Evolutionary conservation across 306 rosid genomes (phyloP).

Genomic region (Quercus ilex): DNA sequence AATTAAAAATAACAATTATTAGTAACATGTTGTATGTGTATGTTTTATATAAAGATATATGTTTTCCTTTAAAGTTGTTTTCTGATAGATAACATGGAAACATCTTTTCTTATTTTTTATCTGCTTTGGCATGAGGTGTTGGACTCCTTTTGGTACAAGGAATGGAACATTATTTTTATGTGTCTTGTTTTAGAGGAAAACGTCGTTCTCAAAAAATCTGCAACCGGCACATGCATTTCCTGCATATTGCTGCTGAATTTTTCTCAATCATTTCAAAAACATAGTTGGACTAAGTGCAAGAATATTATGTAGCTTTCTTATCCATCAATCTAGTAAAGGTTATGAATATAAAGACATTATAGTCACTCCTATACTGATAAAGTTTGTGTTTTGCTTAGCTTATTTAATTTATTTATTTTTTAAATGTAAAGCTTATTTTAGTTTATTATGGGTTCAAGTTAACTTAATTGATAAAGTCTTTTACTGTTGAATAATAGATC

Average conservation of each 20-base stretch:
- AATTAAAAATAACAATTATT: background rate
- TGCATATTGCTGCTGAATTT: too few relatives aligned
- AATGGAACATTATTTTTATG: background rate
- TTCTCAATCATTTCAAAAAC: background rate
- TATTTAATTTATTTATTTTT: too few relatives aligned
- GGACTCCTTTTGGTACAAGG: background rate
- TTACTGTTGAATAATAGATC: accelerated
- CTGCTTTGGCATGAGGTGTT: background rate
- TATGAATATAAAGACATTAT: background rate
- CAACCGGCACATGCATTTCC: conserved; percentile 28
- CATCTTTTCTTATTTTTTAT: background rate
- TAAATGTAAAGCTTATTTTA: too few relatives aligned
- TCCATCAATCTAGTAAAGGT: background rate
- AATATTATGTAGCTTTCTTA: background rate
- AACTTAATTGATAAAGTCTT: accelerated
- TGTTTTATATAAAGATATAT: background rate
- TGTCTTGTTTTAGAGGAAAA: background rate
- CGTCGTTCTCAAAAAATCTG: conserved; percentile 2
- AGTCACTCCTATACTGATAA: conserved; percentile 10
- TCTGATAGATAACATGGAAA: background rate
- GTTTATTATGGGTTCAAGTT: too few relatives aligned
- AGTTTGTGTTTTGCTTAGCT: too few relatives aligned
- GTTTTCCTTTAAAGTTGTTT: background rate
- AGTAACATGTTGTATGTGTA: background rate
- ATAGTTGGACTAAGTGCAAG: background rate